Conservation (phyloP, 768 basidiomycete genomes). For the Tulasnella calospora region DNA sequence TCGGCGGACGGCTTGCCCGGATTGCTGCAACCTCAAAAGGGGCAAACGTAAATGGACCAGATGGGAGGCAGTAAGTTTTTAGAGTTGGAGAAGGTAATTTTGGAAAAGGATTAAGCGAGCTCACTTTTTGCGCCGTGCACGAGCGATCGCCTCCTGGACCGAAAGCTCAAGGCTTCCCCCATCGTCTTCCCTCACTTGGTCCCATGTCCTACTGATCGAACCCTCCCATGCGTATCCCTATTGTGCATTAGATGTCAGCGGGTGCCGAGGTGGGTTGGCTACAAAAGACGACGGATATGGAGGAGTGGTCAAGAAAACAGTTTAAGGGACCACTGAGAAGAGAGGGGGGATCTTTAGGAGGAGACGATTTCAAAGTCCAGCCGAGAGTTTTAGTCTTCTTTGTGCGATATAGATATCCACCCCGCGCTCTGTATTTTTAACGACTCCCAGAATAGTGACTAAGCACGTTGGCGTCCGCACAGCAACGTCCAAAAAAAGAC, state of each 20-base stretch:
- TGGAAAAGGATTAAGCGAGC: neutral
- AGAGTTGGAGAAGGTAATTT: neutral
- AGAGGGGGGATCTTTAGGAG: neutral
- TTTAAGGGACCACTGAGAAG: neutral
- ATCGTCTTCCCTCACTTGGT: constrained; percentile 94
- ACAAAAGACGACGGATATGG: neutral
- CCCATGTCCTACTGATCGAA: constrained; percentile 91
- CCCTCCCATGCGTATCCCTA: constrained; percentile 87
- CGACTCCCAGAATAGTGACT: neutral
- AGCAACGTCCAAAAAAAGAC: neutral
- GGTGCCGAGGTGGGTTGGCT: neutral
- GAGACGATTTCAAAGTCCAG: neutral
- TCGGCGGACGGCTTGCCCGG: constrained; percentile 81
- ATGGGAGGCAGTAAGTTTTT: constrained; percentile 19
- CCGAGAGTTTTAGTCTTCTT: neutral
- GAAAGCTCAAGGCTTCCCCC: constrained; percentile 83
- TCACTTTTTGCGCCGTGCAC: constrained; percentile 77
- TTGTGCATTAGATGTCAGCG: neutral
- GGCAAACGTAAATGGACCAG: neutral
- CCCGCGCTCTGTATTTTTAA: neutral
- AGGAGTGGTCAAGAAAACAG: neutral
- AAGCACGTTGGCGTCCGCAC: neutral
- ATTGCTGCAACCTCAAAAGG: constrained; percentile 62
- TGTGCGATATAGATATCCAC: neutral
- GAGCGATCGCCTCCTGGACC: constrained; percentile 83